Evolutionary conservation across 768 basidiomycete species (phyloP), one percentile per base, ranked within the genome.

Genomic region (Lentinula sp.): DNA sequence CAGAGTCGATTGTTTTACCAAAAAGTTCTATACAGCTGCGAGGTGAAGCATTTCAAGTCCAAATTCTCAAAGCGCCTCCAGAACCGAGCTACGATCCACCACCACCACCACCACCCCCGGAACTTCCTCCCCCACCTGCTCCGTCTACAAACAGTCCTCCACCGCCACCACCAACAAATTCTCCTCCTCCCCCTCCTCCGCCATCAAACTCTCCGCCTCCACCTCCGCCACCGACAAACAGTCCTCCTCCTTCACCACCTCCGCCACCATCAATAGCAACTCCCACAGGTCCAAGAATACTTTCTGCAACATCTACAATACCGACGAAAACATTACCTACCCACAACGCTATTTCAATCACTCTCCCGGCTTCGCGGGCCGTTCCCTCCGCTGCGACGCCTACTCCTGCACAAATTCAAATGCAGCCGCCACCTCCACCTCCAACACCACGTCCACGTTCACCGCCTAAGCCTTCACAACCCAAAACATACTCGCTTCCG

Each of bases 401-500:
- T 28, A 59, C 58, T 15, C 58, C 16, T 8, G 36, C 50, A 16
- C 59, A 60, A 12, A 43, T 41, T 20, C 59, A 53, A 23, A 60
- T 60, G 49, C 50, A 50, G n/a, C 28, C 43, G 13, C 41, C 57
- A 32, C 7, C 56, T 57, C 39, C 23, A 42, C 50, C 48, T 60
- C 32, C 59, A 23, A 41, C 18, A 18, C 32, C 41, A 39, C n/a
- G 18, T 33, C 10, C 49, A 42, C 51, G 33, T 28, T 43, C 52
- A 20, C 42, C 60, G 7, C 60, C 60, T 10, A 46, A 16, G 6
- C 53, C 52, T 28, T 69, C 67, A 20, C 39, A 36, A 2, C 60
- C 51, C 2, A 33, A 13, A 6, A 39, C 18, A 37, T 69, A 67
- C 64, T 76, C 78, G 6, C 71, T 77, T 12, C 74, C 79, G 12